A percentile compares a stretch with the other conserved stretches of the same genome.
These are phyloP conservation scores for Naematelia encephala DNA, from an alignment of 768 basidiomycete genomes.

Conservation along the genomic window DNA sequence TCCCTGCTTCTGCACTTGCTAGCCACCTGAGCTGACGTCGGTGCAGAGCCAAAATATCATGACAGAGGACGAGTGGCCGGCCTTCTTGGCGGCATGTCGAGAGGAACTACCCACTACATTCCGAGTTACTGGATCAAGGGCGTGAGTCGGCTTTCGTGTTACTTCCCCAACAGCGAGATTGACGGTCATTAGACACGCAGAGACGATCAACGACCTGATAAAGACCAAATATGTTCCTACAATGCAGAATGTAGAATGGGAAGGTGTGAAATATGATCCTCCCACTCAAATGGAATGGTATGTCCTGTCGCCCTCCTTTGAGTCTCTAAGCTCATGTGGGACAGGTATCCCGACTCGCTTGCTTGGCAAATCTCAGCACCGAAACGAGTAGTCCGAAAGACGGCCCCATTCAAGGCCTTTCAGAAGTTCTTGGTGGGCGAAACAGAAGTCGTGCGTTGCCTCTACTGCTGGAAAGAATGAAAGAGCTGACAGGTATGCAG, in stretches of 20 bases:
- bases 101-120: slow-evolving; percentile 88
- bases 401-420: slow-evolving; percentile 86
- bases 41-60: slow-evolving; percentile 65
- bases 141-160: slow-evolving; percentile 60
- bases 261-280: slow-evolving; percentile 69
- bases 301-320: slow-evolving; percentile 15
- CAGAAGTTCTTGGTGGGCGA: slow-evolving; percentile 96
- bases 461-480: neutral
- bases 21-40: neutral
- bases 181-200: slow-evolving; percentile 53
- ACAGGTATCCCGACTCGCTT: slow-evolving; percentile 88
- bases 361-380: slow-evolving; percentile 95
- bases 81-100: slow-evolving; percentile 64
- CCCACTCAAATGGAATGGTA: slow-evolving; percentile 85
- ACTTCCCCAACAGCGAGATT: too few relatives aligned
- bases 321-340: neutral
- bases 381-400: slow-evolving; percentile 80
- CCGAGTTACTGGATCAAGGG: slow-evolving; percentile 79
- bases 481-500: slow-evolving; percentile 52
- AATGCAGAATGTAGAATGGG: slow-evolving; percentile 68
- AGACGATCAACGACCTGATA: slow-evolving; percentile 75
- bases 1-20: neutral
- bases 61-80: slow-evolving; percentile 69
- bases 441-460: slow-evolving; percentile 78
- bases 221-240: slow-evolving; percentile 72